These are phyloP conservation scores for Pleurotus tuber-regium DNA, from an alignment of 768 basidiomycete genomes.

Conservation along the genomic window DNA sequence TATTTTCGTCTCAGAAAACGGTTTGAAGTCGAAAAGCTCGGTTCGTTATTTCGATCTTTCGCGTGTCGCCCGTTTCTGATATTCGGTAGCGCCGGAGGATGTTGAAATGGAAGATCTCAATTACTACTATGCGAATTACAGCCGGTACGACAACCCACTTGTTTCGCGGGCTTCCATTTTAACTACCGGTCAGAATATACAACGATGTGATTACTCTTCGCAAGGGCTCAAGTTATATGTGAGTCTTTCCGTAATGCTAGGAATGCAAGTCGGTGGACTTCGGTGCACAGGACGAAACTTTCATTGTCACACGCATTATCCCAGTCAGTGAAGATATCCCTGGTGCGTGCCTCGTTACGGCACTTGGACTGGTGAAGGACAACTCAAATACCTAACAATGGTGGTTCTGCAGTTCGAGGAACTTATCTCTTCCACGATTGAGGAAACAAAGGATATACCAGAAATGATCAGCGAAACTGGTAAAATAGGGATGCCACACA, in stretches of 20 bases:
- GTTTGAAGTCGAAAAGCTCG: slow-evolving; percentile 88
- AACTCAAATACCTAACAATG: neutral
- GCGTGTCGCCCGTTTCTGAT: neutral
- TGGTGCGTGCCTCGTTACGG: slow-evolving; percentile 41
- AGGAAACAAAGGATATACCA: slow-evolving; percentile 95
- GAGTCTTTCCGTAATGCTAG: too few relatives aligned
- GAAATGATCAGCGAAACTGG: slow-evolving; percentile 92
- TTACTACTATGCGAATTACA: slow-evolving; percentile 96
- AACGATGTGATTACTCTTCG: slow-evolving; percentile 96
- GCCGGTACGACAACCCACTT: slow-evolving; percentile 53
- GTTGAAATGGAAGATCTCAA: slow-evolving; percentile 97
- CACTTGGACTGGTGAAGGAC: neutral
- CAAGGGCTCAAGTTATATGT: slow-evolving; percentile 96
- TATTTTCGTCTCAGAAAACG: slow-evolving; percentile 60
- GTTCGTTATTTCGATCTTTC: slow-evolving; percentile 36
- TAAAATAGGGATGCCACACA: slow-evolving; percentile 88
- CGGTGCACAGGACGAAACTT: slow-evolving; percentile 82
- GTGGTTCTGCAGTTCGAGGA: slow-evolving; percentile 71
- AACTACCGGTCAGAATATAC: slow-evolving; percentile 62
- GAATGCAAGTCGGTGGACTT: too few relatives aligned
- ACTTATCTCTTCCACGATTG: slow-evolving; percentile 88
- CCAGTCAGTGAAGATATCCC: slow-evolving; percentile 95
- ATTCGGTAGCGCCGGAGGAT: slow-evolving; percentile 67
- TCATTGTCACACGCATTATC: slow-evolving; percentile 93
- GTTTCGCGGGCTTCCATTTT: slow-evolving; percentile 6